These are phyloP conservation scores for Candida arabinofermentans DNA, from an alignment of 805 yeast genomes.

Conservation along the genomic window DNA sequence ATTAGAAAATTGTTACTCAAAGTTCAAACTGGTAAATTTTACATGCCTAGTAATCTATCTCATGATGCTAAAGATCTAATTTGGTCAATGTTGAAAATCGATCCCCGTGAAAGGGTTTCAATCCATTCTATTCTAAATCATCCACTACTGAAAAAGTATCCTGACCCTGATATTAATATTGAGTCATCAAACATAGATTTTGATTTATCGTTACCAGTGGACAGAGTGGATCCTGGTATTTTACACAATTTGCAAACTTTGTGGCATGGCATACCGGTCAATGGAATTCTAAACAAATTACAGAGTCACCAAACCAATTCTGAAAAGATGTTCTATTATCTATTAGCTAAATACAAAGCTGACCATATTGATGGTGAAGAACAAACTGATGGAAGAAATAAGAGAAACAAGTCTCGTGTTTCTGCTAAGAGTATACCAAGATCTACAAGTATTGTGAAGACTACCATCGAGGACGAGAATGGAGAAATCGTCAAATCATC, in stretches of 20 bases:
- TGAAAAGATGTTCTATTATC: conserved; percentile 35
- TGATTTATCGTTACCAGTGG: conserved; percentile 23
- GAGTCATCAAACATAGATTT: conserved; percentile 16
- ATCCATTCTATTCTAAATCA: conserved; percentile 63
- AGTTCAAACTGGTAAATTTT: conserved; percentile 72
- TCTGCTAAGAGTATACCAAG: conserved; percentile 16
- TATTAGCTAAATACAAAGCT: conserved; percentile 31
- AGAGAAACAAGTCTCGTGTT: conserved; percentile 7
- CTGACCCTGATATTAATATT: conserved; percentile 34
- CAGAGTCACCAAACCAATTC: conserved; percentile 23
- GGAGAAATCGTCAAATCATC: conserved; percentile 28
- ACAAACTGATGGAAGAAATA: conserved; percentile 14
- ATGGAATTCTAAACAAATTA: conserved; percentile 26
- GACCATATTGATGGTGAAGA: conserved; percentile 21
- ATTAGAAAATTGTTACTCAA: conserved; percentile 65
- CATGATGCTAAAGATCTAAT: conserved; percentile 66
- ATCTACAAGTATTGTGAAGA: conserved; percentile 30
- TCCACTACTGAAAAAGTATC: conserved; percentile 50
- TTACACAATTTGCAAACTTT: conserved; percentile 51
- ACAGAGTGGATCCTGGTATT: conserved; percentile 44
- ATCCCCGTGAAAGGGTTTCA: conserved; percentile 67
- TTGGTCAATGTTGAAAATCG: conserved; percentile 58
- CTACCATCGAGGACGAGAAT: conserved; percentile 31
- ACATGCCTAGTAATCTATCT: conserved; percentile 64
- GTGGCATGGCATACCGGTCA: conserved; percentile 50